Evolutionary conservation across 306 rosid species (phyloP), one percentile per base, ranked within the genome.

Genomic region (Sphenostylis stenocarpa): DNA sequence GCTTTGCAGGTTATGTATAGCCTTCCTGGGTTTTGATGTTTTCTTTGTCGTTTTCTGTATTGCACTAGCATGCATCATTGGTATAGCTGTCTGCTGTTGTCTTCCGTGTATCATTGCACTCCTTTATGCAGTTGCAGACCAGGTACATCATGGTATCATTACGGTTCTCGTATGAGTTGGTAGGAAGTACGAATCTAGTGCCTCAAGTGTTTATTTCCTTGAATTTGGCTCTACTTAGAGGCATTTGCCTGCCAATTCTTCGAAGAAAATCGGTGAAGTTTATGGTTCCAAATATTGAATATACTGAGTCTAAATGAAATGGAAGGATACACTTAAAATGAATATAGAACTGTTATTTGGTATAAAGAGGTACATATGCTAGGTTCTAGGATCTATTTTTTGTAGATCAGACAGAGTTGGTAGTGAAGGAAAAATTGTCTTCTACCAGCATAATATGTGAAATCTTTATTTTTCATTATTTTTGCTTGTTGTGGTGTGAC

Each of bases 41-140:
- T 90, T 95, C 87, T 95, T 95, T 87, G 99, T 95, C 76, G 93
- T 95, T 75, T 95, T 92, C 93, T 92, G 97, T 82, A 88, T 95
- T 85, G 99, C 97, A 26, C 86, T 95, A 91, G 99, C 99, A 36
- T 92, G 99, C 81, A 80, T 95, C 28, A 89, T 95, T 81, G 97
- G 99, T 19, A 85, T 95, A 16, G 97, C 97, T 57, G 97, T 95
- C 75, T 95, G 97, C 87, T 95, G 97, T 79, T 95, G 99, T 77
- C 99, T 95, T 87, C 99, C 99, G 1, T 89, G 92, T 62, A 90
- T 94, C 67, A 91, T 94, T 84, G 96, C 96, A 16, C 97, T 95
- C 85, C 82, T 95, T 60, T 92, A 95, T 33, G 99, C 99, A 4
- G 97, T 95, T 57, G 97, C 97, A 56, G 99, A 92, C 76, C 99